These are phyloP conservation scores for Starmerella scarabaei DNA, from an alignment of 805 yeast genomes.

Conservation along the genomic window DNA sequence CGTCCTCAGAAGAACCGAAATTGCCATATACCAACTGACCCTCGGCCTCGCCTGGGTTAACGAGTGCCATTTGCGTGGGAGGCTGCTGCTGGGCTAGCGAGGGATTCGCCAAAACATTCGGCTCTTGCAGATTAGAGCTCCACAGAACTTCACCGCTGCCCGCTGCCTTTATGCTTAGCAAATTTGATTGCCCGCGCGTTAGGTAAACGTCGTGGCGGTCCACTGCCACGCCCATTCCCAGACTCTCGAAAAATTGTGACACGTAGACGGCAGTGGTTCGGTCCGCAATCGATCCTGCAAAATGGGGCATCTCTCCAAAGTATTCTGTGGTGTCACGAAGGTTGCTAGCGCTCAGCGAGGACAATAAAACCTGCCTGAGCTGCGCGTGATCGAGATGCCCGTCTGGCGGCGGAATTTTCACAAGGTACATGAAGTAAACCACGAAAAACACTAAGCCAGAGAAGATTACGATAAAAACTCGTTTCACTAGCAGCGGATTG, in stretches of 20 bases:
- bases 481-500: conserved; percentile 69
- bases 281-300: conserved; percentile 83
- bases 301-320: conserved; percentile 67
- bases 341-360: conserved; percentile 40
- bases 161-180: conserved; percentile 24
- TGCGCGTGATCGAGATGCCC: conserved; percentile 46
- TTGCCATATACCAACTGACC: conserved; percentile 51
- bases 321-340: conserved; percentile 59
- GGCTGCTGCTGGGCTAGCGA: conserved; percentile 23
- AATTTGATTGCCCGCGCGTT: conserved; percentile 46
- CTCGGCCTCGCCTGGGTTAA: conserved; percentile 43
- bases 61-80: conserved; percentile 37
- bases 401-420: conserved; percentile 24
- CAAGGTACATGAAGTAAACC: conserved; percentile 34
- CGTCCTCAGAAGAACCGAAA: conserved; percentile 50
- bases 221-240: conserved; percentile 35
- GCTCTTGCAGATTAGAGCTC: conserved; percentile 23
- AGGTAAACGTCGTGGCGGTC: conserved; percentile 37
- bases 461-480: conserved; percentile 58
- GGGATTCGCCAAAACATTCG: conserved; percentile 27
- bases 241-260: conserved; percentile 42
- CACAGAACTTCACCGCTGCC: conserved; percentile 27
- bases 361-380: conserved; percentile 37
- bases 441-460: conserved; percentile 46
- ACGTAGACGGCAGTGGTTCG: conserved; percentile 56